A percentile compares a stretch with the other conserved stretches of the same genome.
Evolutionary conservation across 2,329 filamentous ascomycete genomes (phyloP).

Genomic region (Zelopaecilomyces penicillatus): DNA sequence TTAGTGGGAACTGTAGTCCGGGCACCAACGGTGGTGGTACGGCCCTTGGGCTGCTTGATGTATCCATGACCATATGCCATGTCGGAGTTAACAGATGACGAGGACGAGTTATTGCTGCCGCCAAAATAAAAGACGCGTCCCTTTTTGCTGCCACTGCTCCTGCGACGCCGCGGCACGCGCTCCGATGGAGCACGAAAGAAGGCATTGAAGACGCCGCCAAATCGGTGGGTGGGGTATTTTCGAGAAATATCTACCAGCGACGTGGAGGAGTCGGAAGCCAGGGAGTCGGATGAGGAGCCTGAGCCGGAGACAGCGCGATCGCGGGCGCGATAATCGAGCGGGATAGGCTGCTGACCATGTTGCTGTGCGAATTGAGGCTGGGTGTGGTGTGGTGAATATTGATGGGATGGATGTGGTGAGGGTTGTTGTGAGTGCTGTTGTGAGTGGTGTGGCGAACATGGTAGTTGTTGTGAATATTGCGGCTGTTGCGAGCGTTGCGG

Average conservation of each 20-base stretch:
- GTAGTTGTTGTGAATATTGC: constrained; percentile 7
- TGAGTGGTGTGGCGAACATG: neutral
- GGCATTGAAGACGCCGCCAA: constrained; percentile 48
- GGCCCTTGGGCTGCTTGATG: constrained; percentile 31
- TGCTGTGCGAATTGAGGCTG: constrained; percentile 14
- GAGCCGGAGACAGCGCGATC: constrained; percentile 26
- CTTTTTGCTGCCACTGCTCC: constrained; percentile 35
- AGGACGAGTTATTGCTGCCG: constrained; percentile 47
- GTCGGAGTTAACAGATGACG: constrained; percentile 59
- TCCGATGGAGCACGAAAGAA: constrained; percentile 58
- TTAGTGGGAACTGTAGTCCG: neutral
- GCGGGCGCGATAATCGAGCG: too few relatives aligned
- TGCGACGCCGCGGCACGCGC: constrained; percentile 33
- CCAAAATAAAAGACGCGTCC: constrained; percentile 47
- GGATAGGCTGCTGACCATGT: too few relatives aligned
- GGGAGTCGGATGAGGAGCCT: constrained; percentile 32
- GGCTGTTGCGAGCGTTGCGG: constrained; percentile 6
- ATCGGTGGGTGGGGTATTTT: constrained; percentile 36
- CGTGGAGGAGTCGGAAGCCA: constrained; percentile 37
- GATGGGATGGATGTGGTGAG: constrained; percentile 10
- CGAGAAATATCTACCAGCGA: constrained; percentile 61
- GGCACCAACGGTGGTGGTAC: constrained; percentile 11
- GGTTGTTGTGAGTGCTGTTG: constrained; percentile 3
- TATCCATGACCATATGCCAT: constrained; percentile 59
- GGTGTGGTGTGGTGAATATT: constrained; percentile 9